Base-by-base conservation (phyloP, 1,284 basidiomycete genomes). In the Trichosporon faecale region DNA sequence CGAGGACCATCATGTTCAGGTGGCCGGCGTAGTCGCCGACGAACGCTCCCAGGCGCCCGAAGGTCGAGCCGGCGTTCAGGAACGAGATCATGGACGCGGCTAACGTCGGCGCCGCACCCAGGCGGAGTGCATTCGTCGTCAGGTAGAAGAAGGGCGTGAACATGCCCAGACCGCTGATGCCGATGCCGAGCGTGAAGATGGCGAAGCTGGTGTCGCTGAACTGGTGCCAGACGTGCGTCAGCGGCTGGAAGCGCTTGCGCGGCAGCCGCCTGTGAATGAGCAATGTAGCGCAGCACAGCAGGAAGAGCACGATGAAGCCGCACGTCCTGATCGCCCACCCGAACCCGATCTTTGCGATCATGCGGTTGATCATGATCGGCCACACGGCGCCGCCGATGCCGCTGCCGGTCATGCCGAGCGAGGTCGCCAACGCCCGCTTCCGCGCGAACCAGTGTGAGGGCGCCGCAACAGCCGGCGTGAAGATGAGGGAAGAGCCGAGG, bases 381-480 rank as follows among this genome's bases (percentile, higher is more conserved):
- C 71, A 72, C 12, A 72, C 31, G 0, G 68, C 76, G n/a, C 88
- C 88, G 1, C 80, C 80, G 7, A 76, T 66, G 0, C 76, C 77
- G 0, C 74, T 76, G 5, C 80, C 80, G 2, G 75, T 73, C 8
- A 76, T 74, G 7, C 71, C 75, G 27, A 80, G 71, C 6, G 78
- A 76, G 23, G 77, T 78, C 1, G 79, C 80, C 0, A 80, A 64
- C 0, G 75, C 73, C 3, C 80, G 68, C 11, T 72, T 60, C 27
- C 68, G 66, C 11, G 73, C 63, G 61, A 78, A 88, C 86, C 87
- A 88, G 71, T 88, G 88, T 0, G 85, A 84, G 2, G 88, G 77
- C 61, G 87, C 82, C 0, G 86, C 84, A 1, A 84, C 78, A 0
- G 85, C 84, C 2, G 87, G 86, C 25, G 85, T 85, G 73, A 86